phyloP scores from a whole-genome alignment of 2,329 filamentous ascomycete species.

The Aureobasidium leucospermi region DNA sequence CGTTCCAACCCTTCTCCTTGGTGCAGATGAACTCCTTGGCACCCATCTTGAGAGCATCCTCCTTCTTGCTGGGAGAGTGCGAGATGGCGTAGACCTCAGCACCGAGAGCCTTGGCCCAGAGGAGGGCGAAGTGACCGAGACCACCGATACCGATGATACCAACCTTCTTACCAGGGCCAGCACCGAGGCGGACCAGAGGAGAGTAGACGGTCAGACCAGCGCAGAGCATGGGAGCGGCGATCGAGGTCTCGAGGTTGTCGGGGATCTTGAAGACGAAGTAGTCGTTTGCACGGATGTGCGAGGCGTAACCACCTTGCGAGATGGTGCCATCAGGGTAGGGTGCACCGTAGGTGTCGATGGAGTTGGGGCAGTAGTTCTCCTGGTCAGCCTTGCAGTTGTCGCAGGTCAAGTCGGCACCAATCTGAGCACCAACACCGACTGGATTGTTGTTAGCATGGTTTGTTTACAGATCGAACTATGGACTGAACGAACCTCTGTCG shows the following conservation, averaged over 20 bases:
- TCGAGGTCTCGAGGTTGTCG: conserved; percentile 52
- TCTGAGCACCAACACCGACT: conserved; percentile 45
- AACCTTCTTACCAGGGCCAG: conserved; percentile 71
- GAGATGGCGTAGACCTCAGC: conserved; percentile 57
- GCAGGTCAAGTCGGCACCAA: conserved; percentile 43
- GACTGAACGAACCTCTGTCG: conserved; percentile 21
- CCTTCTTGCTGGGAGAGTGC: conserved; percentile 52
- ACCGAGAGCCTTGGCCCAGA: conserved; percentile 46
- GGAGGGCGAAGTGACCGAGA: conserved; percentile 44
- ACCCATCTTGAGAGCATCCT: conserved; percentile 52
- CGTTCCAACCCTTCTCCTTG: conserved; percentile 51
- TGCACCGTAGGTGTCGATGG: conserved; percentile 44
- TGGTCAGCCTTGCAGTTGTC: conserved; percentile 45
- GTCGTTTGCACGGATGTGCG: conserved; percentile 66
- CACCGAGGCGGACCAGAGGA: conserved; percentile 68
- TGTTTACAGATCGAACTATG: background rate
- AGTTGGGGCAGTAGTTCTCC: conserved; percentile 47
- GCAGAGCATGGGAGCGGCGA: conserved; percentile 66
- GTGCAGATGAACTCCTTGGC: conserved; percentile 55
- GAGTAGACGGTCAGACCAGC: conserved; percentile 75
- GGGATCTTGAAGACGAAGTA: conserved; percentile 72
- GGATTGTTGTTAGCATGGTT: conserved; percentile 26
- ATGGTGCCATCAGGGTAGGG: conserved; percentile 52
- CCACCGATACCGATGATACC: conserved; percentile 58
- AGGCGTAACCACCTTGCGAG: conserved; percentile 59